phyloP scores from a whole-genome alignment of 164 flowering plant species.

The Warburgia ugandensis region DNA sequence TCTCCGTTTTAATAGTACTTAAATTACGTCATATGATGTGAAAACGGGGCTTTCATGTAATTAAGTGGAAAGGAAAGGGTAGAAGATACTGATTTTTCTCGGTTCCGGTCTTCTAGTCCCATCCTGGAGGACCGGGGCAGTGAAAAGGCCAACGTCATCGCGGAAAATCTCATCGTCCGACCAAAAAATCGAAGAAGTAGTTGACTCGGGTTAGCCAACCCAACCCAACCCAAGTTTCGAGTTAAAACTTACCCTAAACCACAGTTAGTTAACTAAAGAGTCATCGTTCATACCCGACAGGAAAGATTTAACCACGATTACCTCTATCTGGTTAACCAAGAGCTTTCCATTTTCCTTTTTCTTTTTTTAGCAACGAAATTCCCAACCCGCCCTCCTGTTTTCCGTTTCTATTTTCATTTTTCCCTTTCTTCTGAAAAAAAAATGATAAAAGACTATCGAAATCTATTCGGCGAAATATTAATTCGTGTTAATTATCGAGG shows the following conservation, averaged over 20 bases:
- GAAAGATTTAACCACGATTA: no score
- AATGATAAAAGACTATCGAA: no score
- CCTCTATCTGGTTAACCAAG: no score
- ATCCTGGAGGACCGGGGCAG: neutral
- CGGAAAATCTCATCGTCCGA: conserved; percentile 11
- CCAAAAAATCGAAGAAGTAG: conserved; percentile 7
- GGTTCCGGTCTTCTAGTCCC: neutral
- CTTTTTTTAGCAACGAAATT: no score
- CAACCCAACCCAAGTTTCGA: neutral
- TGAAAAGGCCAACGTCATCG: conserved; percentile 2
- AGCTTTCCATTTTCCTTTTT: no score
- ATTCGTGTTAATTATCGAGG: no score
- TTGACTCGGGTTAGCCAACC: conserved; percentile 2
- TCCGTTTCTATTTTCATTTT: no score
- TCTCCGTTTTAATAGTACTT: no score
- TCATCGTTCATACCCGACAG: neutral
- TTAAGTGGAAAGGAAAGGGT: neutral
- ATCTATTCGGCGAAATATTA: no score
- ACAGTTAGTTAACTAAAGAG: neutral
- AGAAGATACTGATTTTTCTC: neutral
- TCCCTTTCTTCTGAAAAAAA: no score
- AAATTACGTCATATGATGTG: no score
- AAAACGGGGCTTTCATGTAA: neutral
- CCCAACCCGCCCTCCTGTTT: no score
- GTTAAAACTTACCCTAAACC: neutral